Evolutionary conservation across 805 yeast genomes (phyloP), one percentile per base, ranked within the genome.

Genomic region (Saccharomycopsis fermentans): DNA sequence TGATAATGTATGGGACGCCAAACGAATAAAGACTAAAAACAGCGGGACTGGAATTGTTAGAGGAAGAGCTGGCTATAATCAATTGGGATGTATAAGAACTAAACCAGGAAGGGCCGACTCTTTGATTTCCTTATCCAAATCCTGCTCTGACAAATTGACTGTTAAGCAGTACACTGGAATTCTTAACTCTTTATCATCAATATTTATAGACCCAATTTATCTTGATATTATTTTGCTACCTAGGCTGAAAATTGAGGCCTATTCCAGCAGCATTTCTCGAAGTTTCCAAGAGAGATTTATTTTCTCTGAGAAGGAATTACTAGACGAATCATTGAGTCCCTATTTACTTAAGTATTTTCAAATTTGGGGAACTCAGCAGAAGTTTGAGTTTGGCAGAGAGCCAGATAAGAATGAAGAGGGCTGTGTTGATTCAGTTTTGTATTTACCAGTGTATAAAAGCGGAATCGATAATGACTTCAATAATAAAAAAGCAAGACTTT

Each of bases 41-140:
- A 11, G 2, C n/a, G 19, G n/a, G 4, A n/a, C 17, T 32, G 55
- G 55, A 4, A 27, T 35, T n/a, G 39, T 80, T 1, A 68, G 96
- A 65, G 97, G 97, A 0, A 69, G 96, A 43, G 79, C 78, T 37
- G 74, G 81, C 67, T 84, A 81, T 63, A 71, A 71, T 16, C 65
- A 71, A 19, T 70, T 77, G 1, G 96, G 96, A 0, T 70, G 73
- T 8, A 90, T 92, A 0, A 75, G 99, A 62, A 91, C 98, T 0
- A 92, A 94, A 67, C 99, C 98, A 0, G 99, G 99, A 1, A 70
- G 98, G 55, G 68, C 75, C 32, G 98, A 94, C 67, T 86, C 97
- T 2, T 77, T 79, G 1, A 62, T 82, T 3, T 80, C 96, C 0
- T 69, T 79, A 54, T 87, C 95, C 34, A 92, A 90, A 68, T 88